phyloP scores from a whole-genome alignment of 768 basidiomycete genomes.

The Pulveroboletus sp. region DNA sequence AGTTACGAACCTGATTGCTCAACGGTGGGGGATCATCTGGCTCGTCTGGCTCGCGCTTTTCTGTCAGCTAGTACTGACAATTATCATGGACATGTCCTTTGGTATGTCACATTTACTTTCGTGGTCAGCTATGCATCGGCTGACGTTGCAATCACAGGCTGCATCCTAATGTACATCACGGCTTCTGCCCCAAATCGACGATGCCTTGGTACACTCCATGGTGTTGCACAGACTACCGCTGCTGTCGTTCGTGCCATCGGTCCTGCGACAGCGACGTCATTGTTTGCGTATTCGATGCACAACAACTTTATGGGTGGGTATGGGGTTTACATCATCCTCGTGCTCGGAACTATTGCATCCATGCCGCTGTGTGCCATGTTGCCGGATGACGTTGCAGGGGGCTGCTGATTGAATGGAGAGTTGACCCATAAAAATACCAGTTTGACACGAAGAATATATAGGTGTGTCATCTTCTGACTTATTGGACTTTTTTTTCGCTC shows the following conservation, averaged over 20 bases:
- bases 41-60: slow-evolving; percentile 28
- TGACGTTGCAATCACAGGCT: slow-evolving; percentile 39
- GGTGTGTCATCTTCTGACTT: slow-evolving; percentile 15
- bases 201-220: slow-evolving; percentile 69
- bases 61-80: slow-evolving; percentile 21
- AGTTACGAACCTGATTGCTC: slow-evolving; percentile 26
- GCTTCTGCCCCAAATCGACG: slow-evolving; percentile 64
- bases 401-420: slow-evolving; percentile 10
- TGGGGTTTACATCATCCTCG: slow-evolving; percentile 32
- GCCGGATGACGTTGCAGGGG: slow-evolving; percentile 16
- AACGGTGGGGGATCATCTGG: slow-evolving; percentile 18
- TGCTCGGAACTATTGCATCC: slow-evolving; percentile 14
- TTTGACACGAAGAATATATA: not conserved
- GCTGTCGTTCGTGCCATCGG: slow-evolving; percentile 33
- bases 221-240: slow-evolving; percentile 34
- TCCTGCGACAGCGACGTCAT: slow-evolving; percentile 30
- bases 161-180: slow-evolving; percentile 68
- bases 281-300: slow-evolving; percentile 38
- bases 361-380: slow-evolving; percentile 21
- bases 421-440: not conserved
- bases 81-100: slow-evolving; percentile 32
- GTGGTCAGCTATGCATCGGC: slow-evolving; percentile 2
- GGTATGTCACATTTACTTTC: slow-evolving; percentile 19
- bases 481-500: slow-evolving; percentile 8
- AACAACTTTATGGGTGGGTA: slow-evolving; percentile 35